phyloP scores from a whole-genome alignment of 495 filamentous ascomycete species.

The Neurospora discreta region DNA sequence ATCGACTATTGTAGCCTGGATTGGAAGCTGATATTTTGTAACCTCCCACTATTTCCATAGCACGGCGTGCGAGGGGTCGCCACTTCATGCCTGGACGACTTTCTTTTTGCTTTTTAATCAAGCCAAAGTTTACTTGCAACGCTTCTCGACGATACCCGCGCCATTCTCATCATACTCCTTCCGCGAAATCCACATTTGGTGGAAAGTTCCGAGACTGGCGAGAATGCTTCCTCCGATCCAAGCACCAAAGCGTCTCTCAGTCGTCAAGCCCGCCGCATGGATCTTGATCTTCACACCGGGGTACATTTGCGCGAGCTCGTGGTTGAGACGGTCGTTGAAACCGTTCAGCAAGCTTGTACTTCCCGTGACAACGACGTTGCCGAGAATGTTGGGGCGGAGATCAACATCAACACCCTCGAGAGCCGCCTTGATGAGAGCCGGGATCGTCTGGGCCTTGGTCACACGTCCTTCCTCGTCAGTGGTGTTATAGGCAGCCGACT shows the following conservation, averaged over 20 bases:
- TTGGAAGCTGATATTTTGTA: not conserved
- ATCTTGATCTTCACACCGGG: constrained; percentile 76
- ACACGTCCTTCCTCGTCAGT: constrained; percentile 22
- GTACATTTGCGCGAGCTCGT: constrained; percentile 66
- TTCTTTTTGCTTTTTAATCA: not conserved
- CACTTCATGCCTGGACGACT: not conserved
- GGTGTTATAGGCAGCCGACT: constrained; percentile 46
- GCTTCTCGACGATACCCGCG: constrained; percentile 59
- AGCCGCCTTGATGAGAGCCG: constrained; percentile 65
- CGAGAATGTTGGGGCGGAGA: constrained; percentile 66
- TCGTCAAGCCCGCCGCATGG: constrained; percentile 69
- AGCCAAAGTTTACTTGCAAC: constrained; percentile 48
- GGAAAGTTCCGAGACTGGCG: constrained; percentile 94
- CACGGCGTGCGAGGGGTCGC: not conserved
- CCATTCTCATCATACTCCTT: constrained; percentile 78
- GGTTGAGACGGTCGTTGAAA: constrained; percentile 78
- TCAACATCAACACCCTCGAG: constrained; percentile 78
- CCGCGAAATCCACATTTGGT: constrained; percentile 95
- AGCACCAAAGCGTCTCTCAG: constrained; percentile 77
- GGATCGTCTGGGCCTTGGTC: constrained; percentile 62
- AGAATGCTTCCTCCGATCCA: constrained; percentile 98
- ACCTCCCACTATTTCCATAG: not conserved
- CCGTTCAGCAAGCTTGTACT: constrained; percentile 74
- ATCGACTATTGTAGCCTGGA: not conserved
- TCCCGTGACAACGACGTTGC: constrained; percentile 89